phyloP scores from a whole-genome alignment of 2,329 filamentous ascomycete species.

The Pseudogymnoascus sp. region DNA sequence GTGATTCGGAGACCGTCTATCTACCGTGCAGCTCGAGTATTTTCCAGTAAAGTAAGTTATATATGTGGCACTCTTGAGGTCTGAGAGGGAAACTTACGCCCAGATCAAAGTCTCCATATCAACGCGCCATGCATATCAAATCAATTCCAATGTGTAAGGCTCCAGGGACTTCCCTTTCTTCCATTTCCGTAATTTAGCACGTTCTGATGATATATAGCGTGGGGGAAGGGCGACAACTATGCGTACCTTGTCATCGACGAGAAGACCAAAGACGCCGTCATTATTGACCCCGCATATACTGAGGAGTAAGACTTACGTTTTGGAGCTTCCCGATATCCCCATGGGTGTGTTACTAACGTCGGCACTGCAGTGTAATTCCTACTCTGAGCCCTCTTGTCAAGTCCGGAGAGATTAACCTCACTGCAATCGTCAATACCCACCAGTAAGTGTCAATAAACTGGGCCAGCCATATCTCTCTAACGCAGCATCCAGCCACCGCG shows the following conservation, averaged over 20 bases:
- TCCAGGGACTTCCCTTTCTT: background rate
- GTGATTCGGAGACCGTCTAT: background rate
- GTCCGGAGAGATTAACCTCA: slow-evolving; percentile 69
- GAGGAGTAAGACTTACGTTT: slow-evolving; percentile 51
- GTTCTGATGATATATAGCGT: slow-evolving; percentile 45
- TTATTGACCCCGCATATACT: slow-evolving; percentile 74
- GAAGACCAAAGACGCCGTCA: slow-evolving; percentile 67
- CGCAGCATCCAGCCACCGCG: slow-evolving; percentile 61
- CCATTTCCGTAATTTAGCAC: slow-evolving; percentile 9
- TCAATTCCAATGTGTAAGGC: slow-evolving; percentile 81
- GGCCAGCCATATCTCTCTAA: slow-evolving; percentile 2
- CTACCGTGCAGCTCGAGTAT: background rate
- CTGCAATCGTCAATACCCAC: slow-evolving; percentile 90
- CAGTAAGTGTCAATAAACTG: slow-evolving; percentile 58
- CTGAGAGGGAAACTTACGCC: background rate
- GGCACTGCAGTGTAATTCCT: slow-evolving; percentile 44
- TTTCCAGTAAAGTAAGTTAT: background rate
- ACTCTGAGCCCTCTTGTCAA: slow-evolving; percentile 66
- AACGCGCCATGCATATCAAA: slow-evolving; percentile 67
- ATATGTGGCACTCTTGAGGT: background rate
- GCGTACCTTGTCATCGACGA: slow-evolving; percentile 75
- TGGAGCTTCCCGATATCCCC: background rate
- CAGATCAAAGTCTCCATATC: background rate
- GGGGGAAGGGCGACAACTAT: slow-evolving; percentile 73
- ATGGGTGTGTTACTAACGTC: slow-evolving; percentile 10